Evolutionary conservation across 2,329 filamentous ascomycete species (phyloP).

Genomic region (Cladosporium velox): DNA sequence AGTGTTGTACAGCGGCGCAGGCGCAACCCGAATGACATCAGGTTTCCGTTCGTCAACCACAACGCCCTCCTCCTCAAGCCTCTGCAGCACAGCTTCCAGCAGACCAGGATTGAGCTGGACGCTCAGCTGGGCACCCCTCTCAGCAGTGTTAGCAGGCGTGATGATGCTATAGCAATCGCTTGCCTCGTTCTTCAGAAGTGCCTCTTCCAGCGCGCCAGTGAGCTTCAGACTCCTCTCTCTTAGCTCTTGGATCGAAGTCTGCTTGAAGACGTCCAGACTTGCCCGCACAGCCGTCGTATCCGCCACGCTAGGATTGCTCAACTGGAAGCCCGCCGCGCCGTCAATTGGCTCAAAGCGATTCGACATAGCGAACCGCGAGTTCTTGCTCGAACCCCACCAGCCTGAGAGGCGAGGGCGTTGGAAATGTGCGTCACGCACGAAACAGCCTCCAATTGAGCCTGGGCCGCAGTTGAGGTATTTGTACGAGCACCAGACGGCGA

Average conservation of each 20-base stretch:
- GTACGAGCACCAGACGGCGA: slow-evolving; percentile 91
- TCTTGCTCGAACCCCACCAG: slow-evolving; percentile 85
- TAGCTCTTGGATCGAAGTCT: slow-evolving; percentile 68
- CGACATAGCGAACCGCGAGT: slow-evolving; percentile 77
- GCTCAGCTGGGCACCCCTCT: slow-evolving; percentile 62
- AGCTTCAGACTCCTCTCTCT: slow-evolving; percentile 70
- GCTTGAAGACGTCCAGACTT: slow-evolving; percentile 71
- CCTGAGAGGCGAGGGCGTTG: slow-evolving; percentile 69
- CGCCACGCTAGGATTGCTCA: slow-evolving; percentile 80
- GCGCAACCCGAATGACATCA: slow-evolving; percentile 79
- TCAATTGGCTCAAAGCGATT: slow-evolving; percentile 75
- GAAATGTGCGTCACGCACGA: slow-evolving; percentile 72
- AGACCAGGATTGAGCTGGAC: slow-evolving; percentile 68
- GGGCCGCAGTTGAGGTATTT: slow-evolving; percentile 93
- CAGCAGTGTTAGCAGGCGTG: slow-evolving; percentile 25
- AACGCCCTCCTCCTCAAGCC: slow-evolving; percentile 67
- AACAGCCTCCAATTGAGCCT: slow-evolving; percentile 76
- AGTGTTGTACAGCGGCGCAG: slow-evolving; percentile 79
- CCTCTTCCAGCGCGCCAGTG: slow-evolving; percentile 74
- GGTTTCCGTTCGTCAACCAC: slow-evolving; percentile 83
- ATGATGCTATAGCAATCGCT: slow-evolving; percentile 35
- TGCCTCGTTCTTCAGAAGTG: slow-evolving; percentile 47
- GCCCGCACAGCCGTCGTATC: slow-evolving; percentile 75
- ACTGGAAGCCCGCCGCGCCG: slow-evolving; percentile 78
- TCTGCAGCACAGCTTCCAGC: slow-evolving; percentile 65